Percentiles rank a stretch among this genome's conserved stretches.
Evolutionary conservation across 768 basidiomycete genomes (phyloP).

Genomic region (Trametes maxima): DNA sequence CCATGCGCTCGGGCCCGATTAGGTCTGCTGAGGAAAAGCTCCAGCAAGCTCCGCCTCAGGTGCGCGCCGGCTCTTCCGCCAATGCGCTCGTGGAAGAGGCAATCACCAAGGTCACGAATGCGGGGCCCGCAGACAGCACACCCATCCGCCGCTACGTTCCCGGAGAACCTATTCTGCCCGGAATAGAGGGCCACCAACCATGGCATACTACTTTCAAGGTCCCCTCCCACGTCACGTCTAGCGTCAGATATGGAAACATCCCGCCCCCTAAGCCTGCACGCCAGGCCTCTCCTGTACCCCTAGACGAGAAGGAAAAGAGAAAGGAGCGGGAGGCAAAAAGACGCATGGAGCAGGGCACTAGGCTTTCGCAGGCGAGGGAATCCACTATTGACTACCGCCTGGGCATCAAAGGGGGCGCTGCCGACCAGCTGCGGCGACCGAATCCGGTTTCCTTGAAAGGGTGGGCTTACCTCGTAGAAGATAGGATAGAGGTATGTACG

Average conservation of each 20-base stretch:
- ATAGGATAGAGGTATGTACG: slow-evolving; percentile 68
- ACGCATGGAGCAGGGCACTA: slow-evolving; percentile 52
- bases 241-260: slow-evolving; percentile 55
- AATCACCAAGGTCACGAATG: slow-evolving; percentile 1
- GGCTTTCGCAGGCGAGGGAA: slow-evolving; percentile 67
- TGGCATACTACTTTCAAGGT: slow-evolving; percentile 72
- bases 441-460: slow-evolving; percentile 72
- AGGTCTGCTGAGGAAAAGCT: slow-evolving; percentile 68
- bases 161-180: slow-evolving; percentile 53
- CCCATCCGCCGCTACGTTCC: slow-evolving; percentile 19
- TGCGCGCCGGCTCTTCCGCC: slow-evolving; percentile 29
- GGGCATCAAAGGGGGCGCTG: slow-evolving; percentile 45
- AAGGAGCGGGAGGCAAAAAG: slow-evolving; percentile 54
- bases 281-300: slow-evolving; percentile 26
- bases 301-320: slow-evolving; percentile 43
- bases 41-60: slow-evolving; percentile 48
- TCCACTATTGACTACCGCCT: slow-evolving; percentile 77
- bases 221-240: slow-evolving; percentile 55
- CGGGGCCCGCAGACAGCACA: background rate
- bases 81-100: slow-evolving; percentile 20
- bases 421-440: slow-evolving; percentile 32
- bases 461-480: slow-evolving; percentile 76
- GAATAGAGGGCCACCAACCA: slow-evolving; percentile 58
- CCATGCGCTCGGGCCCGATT: slow-evolving; percentile 63
- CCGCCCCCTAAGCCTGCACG: slow-evolving; percentile 30